Evolutionary conservation across 495 filamentous ascomycete species (phyloP).

Genomic region (Glonium stellatum): DNA sequence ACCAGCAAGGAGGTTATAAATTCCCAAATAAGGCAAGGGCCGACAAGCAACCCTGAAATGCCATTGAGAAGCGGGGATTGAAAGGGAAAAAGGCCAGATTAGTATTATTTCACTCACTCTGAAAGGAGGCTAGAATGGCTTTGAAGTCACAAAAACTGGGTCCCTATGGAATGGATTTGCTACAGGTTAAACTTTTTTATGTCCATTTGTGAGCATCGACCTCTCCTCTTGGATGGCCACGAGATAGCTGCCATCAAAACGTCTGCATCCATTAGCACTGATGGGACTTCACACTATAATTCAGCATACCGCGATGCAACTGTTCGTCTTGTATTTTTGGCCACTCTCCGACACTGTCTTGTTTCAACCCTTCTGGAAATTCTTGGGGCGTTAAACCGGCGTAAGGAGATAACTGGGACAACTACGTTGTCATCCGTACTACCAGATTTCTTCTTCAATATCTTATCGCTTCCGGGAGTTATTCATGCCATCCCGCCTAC

Average conservation of each 20-base stretch:
- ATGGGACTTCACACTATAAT: too few relatives aligned
- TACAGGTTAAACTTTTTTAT: too few relatives aligned
- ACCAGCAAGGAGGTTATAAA: constrained; percentile 19
- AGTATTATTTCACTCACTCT: background rate
- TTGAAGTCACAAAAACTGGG: background rate
- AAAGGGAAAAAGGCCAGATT: background rate
- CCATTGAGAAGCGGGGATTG: constrained; percentile 21
- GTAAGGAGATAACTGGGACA: background rate
- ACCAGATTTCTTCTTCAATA: background rate
- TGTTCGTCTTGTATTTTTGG: too few relatives aligned
- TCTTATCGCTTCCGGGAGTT: background rate
- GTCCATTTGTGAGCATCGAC: too few relatives aligned
- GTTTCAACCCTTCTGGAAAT: background rate
- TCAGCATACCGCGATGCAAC: too few relatives aligned
- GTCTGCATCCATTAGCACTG: too few relatives aligned
- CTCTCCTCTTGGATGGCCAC: too few relatives aligned
- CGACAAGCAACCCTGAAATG: constrained; percentile 22
- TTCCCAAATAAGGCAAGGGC: constrained; percentile 19
- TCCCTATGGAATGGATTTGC: background rate
- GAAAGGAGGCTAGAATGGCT: background rate
- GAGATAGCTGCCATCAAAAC: too few relatives aligned
- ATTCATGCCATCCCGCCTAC: background rate
- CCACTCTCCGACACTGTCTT: too few relatives aligned
- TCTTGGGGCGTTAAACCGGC: background rate
- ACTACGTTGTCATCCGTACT: background rate